These are phyloP conservation scores for Dothiorella sarmentorum DNA, from an alignment of 2,329 filamentous ascomycete species.

Conservation along the genomic window DNA sequence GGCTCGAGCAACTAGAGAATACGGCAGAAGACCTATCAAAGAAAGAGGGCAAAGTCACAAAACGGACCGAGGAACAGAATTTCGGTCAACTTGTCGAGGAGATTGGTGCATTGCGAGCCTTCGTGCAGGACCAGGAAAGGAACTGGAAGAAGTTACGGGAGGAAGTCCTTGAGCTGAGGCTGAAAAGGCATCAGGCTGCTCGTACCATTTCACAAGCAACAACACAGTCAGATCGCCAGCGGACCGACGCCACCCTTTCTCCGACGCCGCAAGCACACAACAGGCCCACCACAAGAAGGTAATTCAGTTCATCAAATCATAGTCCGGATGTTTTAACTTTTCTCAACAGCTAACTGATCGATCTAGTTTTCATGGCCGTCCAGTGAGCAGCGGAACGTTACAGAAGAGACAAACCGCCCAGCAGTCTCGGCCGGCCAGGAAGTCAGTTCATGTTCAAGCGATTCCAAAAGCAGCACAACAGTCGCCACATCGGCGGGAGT, in stretches of 20 bases:
- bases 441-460: background rate
- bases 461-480: background rate
- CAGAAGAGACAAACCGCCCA: background rate
- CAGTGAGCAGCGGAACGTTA: background rate
- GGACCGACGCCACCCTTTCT: too few species aligned
- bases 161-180: background rate
- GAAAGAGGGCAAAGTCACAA: background rate
- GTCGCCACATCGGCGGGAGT: background rate
- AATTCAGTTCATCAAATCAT: too few species aligned
- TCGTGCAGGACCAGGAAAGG: background rate
- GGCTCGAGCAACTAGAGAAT: slow-evolving; percentile 2
- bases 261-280: background rate
- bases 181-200: background rate
- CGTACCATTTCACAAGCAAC: background rate
- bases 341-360: background rate
- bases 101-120: background rate
- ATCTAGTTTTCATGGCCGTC: background rate
- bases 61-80: background rate
- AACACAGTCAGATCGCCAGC: background rate
- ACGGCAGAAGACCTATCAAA: background rate
- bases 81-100: background rate
- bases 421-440: background rate
- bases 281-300: background rate
- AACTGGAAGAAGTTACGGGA: background rate
- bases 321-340: background rate